Evolutionary conservation across 345 rosid species (phyloP), one percentile per base, ranked within the genome.

Genomic region (Raphanus sativus): DNA sequence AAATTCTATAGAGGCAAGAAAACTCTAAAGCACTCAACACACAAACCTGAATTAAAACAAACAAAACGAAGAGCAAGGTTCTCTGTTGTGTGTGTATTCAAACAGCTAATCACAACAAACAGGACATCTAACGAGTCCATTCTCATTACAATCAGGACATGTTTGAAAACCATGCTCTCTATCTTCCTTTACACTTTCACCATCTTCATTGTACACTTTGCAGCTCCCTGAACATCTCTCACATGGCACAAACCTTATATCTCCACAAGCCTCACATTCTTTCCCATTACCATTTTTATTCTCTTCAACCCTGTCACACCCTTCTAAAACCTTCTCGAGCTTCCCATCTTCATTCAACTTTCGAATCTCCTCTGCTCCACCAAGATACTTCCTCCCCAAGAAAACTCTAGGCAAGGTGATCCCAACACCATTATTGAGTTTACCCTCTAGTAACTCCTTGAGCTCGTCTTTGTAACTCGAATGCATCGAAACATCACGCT

Each of bases 401-500:
- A 95, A 95, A 67, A 91, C 90, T 70, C 85, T 86, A 7, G 98
- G 99, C 59, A 89, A 78, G 0, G 84, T 83, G 38, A 81, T 76
- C 63, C 80, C 80, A 9, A 50, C 55, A 1, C 87, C 81, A 69
- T 84, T 61, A 70, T 78, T 65, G 15, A 76, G 60, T 30, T 71
- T 82, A 45, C 84, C 86, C 28, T 84, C 91, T 34, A 80, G 62
- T 1, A 90, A 72, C 77, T 87, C 91, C 67, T 71, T 86, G 11
- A 95, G 54, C 82, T 95, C 99, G 2, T 87, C 91, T 59, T 86
- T 90, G 66, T 91, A 95, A 70, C 96, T 97, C 0, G 83, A 86
- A 81, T 92, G 96, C 97, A 95, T 95, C 4, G 98, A 95, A 2
- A 95, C 89, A 65, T 95, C 99, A 48, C 98, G 81, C 76, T 92